Base-by-base conservation (phyloP, 1,284 basidiomycete genomes). In the Naganishia sp. region DNA sequence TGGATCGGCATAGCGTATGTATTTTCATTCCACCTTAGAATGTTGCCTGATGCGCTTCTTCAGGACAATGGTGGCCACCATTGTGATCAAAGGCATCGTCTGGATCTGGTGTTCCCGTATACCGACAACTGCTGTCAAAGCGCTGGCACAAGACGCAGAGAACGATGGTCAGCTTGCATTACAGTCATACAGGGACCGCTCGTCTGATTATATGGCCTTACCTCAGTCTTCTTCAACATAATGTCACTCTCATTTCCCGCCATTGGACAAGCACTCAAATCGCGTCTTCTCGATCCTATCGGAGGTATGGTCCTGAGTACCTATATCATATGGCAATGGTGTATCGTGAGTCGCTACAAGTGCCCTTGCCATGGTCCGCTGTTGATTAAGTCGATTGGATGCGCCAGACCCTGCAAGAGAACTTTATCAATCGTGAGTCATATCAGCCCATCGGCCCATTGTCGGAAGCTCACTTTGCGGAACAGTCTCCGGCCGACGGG, bases 221-320 rank as follows among this genome's bases (percentile, higher is more conserved):
- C 54, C 18, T 18, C 42, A 68, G 79, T 80, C 13, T 81, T 82
- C 49, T 82, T 85, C 75, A 85, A 85, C 74, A 74, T 82, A 31
- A 81, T 84, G 71, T 84, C 84, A 7, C 77, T 85, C 18, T 73
- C 82, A 28, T 85, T 85, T 70, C 84, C 84, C 1, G 78, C 71
- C 64, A 68, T 80, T 18, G 80, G 81, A 1, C 68, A 73, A 16
- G 66, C 74, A 36, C 42, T 80, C 5, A 44, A 70, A 1, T 78
- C 75, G 70, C 70, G 69, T 0, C 71, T 79, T 25, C 75, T 83
- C 11, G 82, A 83, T 71, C 80, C 82, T 3, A 73, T 82, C 7
- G 82, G 82, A 16, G 82, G 82, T 45, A 77, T 81, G 71, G 69
- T 82, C 1, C 72, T 83, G 11, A 81, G 80, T 0, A 54, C 78